Percentiles rank a stretch among this genome's conserved stretches.
Evolutionary conservation across 2,329 filamentous ascomycete species (phyloP).

Genomic region (Fusarium coicis): DNA sequence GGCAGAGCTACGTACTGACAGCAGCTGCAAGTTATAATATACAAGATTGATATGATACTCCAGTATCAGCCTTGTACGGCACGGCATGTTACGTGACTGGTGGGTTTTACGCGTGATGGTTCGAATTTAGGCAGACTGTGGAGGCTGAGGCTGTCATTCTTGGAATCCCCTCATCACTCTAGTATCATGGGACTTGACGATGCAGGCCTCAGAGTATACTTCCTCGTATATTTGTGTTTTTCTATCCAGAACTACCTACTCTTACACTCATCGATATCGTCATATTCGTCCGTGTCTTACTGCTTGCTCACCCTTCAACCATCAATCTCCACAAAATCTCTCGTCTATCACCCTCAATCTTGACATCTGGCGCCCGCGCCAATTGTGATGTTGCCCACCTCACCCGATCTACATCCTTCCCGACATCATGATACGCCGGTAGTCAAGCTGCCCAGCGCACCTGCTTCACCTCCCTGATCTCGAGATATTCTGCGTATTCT

Average conservation of each 20-base stretch:
- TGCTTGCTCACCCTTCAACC: neutral
- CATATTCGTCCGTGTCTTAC: neutral
- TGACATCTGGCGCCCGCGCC: neutral
- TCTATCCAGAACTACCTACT: neutral
- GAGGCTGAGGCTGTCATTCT: slow-evolving; percentile 33
- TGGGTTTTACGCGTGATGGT: slow-evolving; percentile 18
- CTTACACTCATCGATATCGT: neutral
- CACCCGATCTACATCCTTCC: neutral
- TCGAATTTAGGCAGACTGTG: slow-evolving; percentile 37
- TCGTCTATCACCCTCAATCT: neutral
- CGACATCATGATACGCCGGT: neutral
- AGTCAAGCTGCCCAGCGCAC: slow-evolving; percentile 37
- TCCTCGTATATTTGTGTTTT: slow-evolving; percentile 19
- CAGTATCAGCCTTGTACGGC: slow-evolving; percentile 35
- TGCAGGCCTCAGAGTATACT: neutral
- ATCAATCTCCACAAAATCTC: neutral
- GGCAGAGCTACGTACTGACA: slow-evolving; percentile 13
- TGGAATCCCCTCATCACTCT: slow-evolving; percentile 14
- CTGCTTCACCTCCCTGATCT: slow-evolving; percentile 39
- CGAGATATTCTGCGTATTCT: slow-evolving; percentile 30
- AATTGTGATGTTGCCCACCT: slow-evolving; percentile 2
- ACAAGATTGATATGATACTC: neutral
- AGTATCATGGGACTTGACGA: slow-evolving; percentile 20
- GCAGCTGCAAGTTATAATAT: neutral
- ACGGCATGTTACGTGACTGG: slow-evolving; percentile 14